A percentile compares a stretch with the other conserved stretches of the same genome.
phyloP scores from a whole-genome alignment of 2,329 filamentous ascomycete species.

The Venturia nashicola region DNA sequence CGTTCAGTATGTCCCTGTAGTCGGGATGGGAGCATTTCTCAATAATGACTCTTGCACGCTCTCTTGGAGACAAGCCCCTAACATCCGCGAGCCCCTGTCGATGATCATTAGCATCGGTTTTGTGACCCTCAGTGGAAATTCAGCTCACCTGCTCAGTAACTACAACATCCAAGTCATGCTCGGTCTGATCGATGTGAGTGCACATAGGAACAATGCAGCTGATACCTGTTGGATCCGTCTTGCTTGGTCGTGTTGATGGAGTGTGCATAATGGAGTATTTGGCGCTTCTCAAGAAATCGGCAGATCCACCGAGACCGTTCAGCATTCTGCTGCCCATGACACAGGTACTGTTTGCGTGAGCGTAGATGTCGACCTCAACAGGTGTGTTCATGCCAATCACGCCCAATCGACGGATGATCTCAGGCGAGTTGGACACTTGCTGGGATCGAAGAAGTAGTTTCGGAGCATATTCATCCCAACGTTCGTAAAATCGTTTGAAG shows the following conservation, averaged over 20 bases:
- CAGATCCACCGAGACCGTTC: constrained; percentile 70
- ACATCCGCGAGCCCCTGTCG: constrained; percentile 69
- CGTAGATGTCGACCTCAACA: constrained; percentile 89
- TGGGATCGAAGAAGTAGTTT: constrained; percentile 82
- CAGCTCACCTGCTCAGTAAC: constrained; percentile 49
- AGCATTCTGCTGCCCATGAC: constrained; percentile 84
- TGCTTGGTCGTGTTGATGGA: constrained; percentile 65
- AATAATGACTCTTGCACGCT: constrained; percentile 76
- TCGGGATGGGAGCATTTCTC: constrained; percentile 76
- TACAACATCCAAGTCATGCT: constrained; percentile 83
- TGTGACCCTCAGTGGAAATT: too few species aligned
- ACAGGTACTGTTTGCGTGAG: constrained; percentile 81
- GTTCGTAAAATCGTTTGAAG: constrained; percentile 81
- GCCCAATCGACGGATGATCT: constrained; percentile 78
- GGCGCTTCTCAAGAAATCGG: constrained; percentile 65
- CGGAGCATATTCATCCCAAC: constrained; percentile 67
- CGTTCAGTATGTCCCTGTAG: constrained; percentile 68
- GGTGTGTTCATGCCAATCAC: constrained; percentile 94
- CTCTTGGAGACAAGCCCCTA: constrained; percentile 63
- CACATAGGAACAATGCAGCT: constrained; percentile 89
- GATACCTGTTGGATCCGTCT: constrained; percentile 71
- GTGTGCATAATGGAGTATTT: constrained; percentile 95
- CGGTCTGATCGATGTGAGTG: constrained; percentile 85
- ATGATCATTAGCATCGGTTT: constrained; percentile 1
- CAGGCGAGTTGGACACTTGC: constrained; percentile 77